Percentiles rank a stretch among this genome's conserved stretches.
Conservation (phyloP, 2,329 filamentous ascomycete genomes). For the Ceratocystis variospora region DNA sequence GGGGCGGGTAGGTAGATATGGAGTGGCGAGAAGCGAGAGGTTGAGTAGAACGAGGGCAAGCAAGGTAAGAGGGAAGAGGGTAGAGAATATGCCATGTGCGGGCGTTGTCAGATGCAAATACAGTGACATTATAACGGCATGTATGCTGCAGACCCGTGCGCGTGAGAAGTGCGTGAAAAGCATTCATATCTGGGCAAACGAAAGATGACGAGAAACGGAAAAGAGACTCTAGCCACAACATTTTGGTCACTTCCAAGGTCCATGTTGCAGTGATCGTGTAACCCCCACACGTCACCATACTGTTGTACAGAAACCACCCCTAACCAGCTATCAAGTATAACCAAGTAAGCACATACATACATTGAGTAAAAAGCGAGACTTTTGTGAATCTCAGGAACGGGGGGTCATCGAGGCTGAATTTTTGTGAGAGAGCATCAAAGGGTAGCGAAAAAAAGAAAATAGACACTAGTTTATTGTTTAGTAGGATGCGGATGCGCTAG, state of each 20-base stretch:
- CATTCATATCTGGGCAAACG: too few species aligned
- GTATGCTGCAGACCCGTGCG: neutral
- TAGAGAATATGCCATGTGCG: neutral
- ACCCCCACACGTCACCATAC: neutral
- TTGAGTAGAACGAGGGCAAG: neutral
- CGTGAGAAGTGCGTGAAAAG: neutral
- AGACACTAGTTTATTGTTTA: neutral
- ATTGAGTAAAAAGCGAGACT: neutral
- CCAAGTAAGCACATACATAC: neutral
- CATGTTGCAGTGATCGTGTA: neutral
- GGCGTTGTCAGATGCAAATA: neutral
- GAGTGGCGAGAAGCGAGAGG: neutral
- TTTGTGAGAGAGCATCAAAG: neutral
- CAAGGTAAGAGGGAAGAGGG: too few species aligned
- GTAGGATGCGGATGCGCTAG: neutral
- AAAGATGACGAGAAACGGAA: neutral
- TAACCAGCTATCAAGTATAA: neutral
- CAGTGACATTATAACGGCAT: neutral
- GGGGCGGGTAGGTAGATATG: neutral
- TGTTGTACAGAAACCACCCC: neutral
- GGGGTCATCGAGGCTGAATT: neutral
- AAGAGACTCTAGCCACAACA: neutral
- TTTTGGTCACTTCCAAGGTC: neutral
- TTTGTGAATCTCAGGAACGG: neutral
- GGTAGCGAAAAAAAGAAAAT: neutral